Evolutionary conservation across 305 asterid genomes (phyloP).

Genomic region (Lippia alba): DNA sequence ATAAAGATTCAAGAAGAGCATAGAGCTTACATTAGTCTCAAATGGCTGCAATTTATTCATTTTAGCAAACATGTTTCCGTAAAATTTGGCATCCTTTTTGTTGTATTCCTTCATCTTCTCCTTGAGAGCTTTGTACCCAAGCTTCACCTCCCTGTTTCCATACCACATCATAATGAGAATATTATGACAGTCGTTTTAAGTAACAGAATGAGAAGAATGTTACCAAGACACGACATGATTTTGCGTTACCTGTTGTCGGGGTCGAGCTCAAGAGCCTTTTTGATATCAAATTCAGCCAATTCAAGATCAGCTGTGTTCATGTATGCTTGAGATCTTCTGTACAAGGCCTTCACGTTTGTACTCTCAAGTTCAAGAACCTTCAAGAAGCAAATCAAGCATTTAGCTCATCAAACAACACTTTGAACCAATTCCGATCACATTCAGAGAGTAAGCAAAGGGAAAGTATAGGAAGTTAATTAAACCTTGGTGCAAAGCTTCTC

Average conservation of each 20-base stretch:
- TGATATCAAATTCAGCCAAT: slow-evolving; percentile 54
- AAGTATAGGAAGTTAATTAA: not conserved
- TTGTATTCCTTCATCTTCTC: slow-evolving; percentile 63
- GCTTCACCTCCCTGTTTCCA: slow-evolving; percentile 63
- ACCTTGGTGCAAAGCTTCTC: slow-evolving; percentile 53
- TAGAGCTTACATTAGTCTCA: slow-evolving; percentile 24
- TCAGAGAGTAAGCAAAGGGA: not conserved
- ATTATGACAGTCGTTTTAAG: no score
- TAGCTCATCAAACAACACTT: not conserved
- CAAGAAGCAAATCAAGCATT: not conserved
- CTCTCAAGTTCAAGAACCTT: slow-evolving; percentile 57
- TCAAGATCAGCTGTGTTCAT: slow-evolving; percentile 50
- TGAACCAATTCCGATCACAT: not conserved
- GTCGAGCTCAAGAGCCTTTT: slow-evolving; percentile 54
- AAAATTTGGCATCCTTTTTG: slow-evolving; percentile 63
- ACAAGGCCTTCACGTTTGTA: slow-evolving; percentile 54
- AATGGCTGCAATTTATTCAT: slow-evolving; percentile 40
- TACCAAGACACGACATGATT: not conserved
- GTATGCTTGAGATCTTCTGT: slow-evolving; percentile 61
- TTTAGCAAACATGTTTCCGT: slow-evolving; percentile 71
- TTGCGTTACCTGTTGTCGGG: slow-evolving; percentile 50
- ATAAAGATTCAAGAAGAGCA: not conserved
- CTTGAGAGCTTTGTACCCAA: slow-evolving; percentile 59
- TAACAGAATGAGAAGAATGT: not conserved
- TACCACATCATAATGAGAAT: not conserved